Conservation (phyloP, 2,329 filamentous ascomycete species). For the Clonostachys byssicola region DNA sequence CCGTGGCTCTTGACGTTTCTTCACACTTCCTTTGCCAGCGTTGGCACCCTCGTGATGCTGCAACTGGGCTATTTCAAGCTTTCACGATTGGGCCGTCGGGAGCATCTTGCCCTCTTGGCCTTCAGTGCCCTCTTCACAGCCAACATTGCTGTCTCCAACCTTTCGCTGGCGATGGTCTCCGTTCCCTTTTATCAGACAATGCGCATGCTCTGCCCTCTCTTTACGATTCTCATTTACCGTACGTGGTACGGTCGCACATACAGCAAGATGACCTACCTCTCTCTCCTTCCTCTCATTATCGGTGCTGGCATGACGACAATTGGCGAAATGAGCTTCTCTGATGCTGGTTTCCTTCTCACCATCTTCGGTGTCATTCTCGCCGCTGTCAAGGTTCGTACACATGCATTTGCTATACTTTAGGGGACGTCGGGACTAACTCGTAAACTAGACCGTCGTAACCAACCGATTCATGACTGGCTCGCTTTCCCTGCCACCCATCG, state of each 20-base stretch:
- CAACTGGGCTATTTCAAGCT: constrained; percentile 46
- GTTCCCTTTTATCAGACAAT: constrained; percentile 65
- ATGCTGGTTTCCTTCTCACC: constrained; percentile 50
- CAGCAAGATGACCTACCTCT: constrained; percentile 50
- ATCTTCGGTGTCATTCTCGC: constrained; percentile 50
- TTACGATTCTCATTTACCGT: constrained; percentile 58
- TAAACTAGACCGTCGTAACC: constrained; percentile 49
- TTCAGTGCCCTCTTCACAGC: constrained; percentile 60
- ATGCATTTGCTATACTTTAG: background rate
- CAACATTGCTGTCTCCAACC: constrained; percentile 62
- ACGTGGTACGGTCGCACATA: constrained; percentile 51
- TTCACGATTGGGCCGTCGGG: constrained; percentile 43
- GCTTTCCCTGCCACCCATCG: constrained; percentile 51
- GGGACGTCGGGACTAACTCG: background rate
- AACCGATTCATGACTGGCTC: constrained; percentile 62
- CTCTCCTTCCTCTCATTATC: constrained; percentile 55
- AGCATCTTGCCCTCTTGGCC: constrained; percentile 50
- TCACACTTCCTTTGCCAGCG: constrained; percentile 51
- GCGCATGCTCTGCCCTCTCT: constrained; percentile 56
- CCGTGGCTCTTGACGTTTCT: constrained; percentile 58
- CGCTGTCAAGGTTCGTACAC: constrained; percentile 41
- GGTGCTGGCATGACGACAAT: constrained; percentile 57
- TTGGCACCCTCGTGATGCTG: constrained; percentile 51
- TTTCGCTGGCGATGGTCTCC: constrained; percentile 57
- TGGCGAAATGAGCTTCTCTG: constrained; percentile 60